Conservation (phyloP, 129 eudicot species). For the Smallanthus sonchifolius region DNA sequence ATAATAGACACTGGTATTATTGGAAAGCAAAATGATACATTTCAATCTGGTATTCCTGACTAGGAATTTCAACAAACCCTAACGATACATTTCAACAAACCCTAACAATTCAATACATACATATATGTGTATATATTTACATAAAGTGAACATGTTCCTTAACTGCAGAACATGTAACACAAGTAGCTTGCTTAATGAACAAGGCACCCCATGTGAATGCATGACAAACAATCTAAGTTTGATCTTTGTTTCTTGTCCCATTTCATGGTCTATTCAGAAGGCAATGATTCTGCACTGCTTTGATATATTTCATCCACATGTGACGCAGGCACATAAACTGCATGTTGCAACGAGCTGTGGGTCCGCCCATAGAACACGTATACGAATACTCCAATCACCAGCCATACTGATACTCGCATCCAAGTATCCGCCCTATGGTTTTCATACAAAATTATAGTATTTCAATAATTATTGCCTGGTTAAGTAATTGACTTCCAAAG, state of each 20-base stretch:
- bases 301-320: constrained; percentile 85
- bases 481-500: constrained; percentile 5
- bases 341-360: constrained; percentile 73
- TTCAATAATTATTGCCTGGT: background rate
- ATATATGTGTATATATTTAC: constrained; percentile 14
- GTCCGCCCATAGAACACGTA: constrained; percentile 70
- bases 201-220: background rate
- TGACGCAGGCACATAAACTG: constrained; percentile 86
- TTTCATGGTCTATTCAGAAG: constrained; percentile 25
- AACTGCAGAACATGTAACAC: constrained; percentile 14
- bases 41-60: constrained; percentile 20
- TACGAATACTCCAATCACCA: constrained; percentile 58
- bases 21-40: constrained; percentile 3
- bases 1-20: background rate
- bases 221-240: constrained; percentile 15
- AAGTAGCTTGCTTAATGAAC: background rate
- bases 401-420: constrained; percentile 88
- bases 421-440: constrained; percentile 68
- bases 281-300: constrained; percentile 41
- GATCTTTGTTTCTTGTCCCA: constrained; percentile 11
- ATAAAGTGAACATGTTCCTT: constrained; percentile 18
- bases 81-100: background rate
- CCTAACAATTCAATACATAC: background rate
- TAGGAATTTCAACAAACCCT: constrained; percentile 5
- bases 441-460: background rate